Conservation (phyloP, 106 monocot species). For the Platanthera zijinensis region DNA sequence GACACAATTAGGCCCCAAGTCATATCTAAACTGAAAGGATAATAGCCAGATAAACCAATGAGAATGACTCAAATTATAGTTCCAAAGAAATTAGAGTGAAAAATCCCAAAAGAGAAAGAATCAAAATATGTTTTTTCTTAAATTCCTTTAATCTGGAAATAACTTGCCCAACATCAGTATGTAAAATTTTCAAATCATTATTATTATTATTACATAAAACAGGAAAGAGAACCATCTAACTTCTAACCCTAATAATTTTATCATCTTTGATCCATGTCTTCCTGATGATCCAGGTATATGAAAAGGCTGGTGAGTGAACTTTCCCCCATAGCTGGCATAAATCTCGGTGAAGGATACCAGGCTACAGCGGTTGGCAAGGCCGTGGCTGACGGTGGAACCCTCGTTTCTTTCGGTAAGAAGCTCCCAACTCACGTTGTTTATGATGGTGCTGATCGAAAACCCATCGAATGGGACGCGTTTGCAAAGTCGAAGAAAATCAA, state of each 20-base stretch:
- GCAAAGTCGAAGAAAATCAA: slow-evolving; percentile 22
- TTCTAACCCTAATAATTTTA: not conserved
- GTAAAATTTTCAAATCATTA: not conserved
- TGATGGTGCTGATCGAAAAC: slow-evolving; percentile 17
- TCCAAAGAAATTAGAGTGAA: no score
- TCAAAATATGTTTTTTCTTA: no score
- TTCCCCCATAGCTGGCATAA: slow-evolving; percentile 18
- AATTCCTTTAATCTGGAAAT: no score
- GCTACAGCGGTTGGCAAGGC: slow-evolving; percentile 28
- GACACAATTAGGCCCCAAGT: no score
- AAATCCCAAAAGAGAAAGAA: no score
- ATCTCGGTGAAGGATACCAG: slow-evolving; percentile 19
- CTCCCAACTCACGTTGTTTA: slow-evolving; percentile 25
- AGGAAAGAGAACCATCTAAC: not conserved
- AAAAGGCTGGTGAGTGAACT: slow-evolving; percentile 21
- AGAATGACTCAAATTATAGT: no score
- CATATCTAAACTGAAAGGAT: no score
- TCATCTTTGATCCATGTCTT: not conserved
- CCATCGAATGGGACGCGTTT: slow-evolving; percentile 17
- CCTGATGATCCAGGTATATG: slow-evolving; percentile 17
- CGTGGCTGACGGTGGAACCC: slow-evolving; percentile 18
- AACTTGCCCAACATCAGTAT: no score
- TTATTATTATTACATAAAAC: not conserved
- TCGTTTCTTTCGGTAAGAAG: slow-evolving; percentile 17
- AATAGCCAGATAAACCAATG: no score